Conservation (phyloP, 2,329 filamentous ascomycete species). For the Fonsecaea monophora region DNA sequence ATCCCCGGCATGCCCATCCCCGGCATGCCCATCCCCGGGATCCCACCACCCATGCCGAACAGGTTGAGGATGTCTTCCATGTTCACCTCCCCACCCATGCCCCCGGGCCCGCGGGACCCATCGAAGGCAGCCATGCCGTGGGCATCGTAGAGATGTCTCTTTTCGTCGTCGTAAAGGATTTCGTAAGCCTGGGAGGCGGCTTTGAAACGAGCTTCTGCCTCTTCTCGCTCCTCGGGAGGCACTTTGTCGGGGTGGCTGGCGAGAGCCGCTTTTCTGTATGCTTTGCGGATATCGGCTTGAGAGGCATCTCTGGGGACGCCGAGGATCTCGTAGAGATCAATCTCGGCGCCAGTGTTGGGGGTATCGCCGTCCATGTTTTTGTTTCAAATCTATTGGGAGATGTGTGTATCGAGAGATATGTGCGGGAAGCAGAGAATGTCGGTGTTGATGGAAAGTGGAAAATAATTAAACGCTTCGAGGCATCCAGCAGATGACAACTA, state of each 20-base stretch:
- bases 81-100: constrained; percentile 78
- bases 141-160: constrained; percentile 87
- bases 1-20: constrained; percentile 62
- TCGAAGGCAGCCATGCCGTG: constrained; percentile 98
- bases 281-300: constrained; percentile 57
- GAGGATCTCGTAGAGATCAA: constrained; percentile 41
- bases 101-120: constrained; percentile 66
- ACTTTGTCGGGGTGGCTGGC: constrained; percentile 94
- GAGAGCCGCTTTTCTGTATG: constrained; percentile 93
- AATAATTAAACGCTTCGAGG: constrained; percentile 15
- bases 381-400: constrained; percentile 5
- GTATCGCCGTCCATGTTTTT: constrained; percentile 32
- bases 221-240: constrained; percentile 79
- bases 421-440: not conserved
- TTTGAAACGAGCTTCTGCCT: constrained; percentile 93
- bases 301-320: constrained; percentile 66
- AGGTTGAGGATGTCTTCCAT: constrained; percentile 77
- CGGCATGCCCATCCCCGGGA: constrained; percentile 60
- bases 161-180: constrained; percentile 94
- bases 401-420: not conserved
- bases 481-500: constrained; percentile 20
- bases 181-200: constrained; percentile 92
- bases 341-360: constrained; percentile 35
- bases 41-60: constrained; percentile 62
- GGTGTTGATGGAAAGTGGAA: not conserved